phyloP scores from a whole-genome alignment of 345 rosid species.

The Syzygium aqueum region DNA sequence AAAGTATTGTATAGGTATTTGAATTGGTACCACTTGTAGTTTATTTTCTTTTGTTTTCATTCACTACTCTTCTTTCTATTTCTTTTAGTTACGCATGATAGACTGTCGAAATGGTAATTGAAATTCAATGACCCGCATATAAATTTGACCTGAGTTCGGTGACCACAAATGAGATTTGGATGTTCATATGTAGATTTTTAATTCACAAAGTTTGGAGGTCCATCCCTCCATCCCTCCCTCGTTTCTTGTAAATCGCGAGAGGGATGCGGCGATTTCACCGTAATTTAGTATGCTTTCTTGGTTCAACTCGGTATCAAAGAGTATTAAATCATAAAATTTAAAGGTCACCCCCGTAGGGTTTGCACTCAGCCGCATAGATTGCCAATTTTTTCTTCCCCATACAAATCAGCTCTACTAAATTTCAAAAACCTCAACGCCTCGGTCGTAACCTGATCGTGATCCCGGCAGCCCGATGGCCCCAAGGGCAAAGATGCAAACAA shows the following conservation, averaged over 20 bases:
- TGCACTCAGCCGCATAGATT: not conserved
- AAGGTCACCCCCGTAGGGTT: not conserved
- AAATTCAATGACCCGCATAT: not conserved
- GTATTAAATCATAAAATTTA: not conserved
- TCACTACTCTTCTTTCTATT: not conserved
- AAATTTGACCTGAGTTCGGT: not conserved
- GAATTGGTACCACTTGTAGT: accelerated
- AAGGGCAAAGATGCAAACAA: not conserved
- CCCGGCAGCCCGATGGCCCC: not conserved
- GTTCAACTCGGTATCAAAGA: not conserved
- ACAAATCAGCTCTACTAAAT: not conserved
- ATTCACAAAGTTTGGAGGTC: not conserved
- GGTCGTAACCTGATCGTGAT: not conserved
- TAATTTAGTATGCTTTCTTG: not conserved
- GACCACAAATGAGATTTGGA: not conserved
- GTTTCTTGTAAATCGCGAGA: not conserved
- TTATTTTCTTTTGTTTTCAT: not conserved
- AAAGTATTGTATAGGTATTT: no score
- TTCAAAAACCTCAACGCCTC: not conserved
- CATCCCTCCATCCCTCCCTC: not conserved
- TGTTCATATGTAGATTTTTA: not conserved
- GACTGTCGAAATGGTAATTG: not conserved
- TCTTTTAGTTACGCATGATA: not conserved
- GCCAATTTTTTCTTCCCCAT: not conserved
- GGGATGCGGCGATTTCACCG: not conserved